phyloP scores from a whole-genome alignment of 208 protist genomes.

The Polymyxa betae region DNA sequence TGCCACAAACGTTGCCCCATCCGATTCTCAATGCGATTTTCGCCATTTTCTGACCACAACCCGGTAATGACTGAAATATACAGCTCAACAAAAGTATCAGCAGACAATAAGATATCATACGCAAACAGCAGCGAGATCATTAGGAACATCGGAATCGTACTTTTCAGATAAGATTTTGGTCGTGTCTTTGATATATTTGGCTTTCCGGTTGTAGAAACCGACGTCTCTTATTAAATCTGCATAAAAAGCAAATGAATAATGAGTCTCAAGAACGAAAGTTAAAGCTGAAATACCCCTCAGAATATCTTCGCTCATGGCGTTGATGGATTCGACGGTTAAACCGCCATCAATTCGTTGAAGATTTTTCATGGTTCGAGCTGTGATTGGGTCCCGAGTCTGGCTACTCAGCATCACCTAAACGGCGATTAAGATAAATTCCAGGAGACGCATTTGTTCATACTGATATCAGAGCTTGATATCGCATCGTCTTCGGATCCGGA shows the following conservation, averaged over 20 bases:
- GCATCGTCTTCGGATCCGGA: constrained; percentile 14
- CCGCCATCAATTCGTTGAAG: neutral
- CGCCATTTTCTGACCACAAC: constrained; percentile 43
- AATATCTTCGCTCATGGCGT: neutral
- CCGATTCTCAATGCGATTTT: constrained; percentile 44
- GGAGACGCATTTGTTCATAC: neutral
- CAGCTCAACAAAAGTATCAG: neutral
- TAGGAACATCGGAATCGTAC: constrained; percentile 39
- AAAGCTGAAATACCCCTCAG: neutral
- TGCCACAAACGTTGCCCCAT: constrained; percentile 42
- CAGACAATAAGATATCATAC: neutral
- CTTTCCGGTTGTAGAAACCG: constrained; percentile 43
- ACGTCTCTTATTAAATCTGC: constrained; percentile 17
- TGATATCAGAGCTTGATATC: constrained; percentile 11
- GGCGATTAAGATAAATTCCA: neutral
- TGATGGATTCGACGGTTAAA: constrained; percentile 49
- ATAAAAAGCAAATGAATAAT: neutral
- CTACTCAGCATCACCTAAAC: constrained; percentile 50
- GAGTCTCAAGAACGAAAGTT: neutral
- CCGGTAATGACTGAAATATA: neutral
- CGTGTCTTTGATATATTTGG: constrained; percentile 28
- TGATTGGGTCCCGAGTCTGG: constrained; percentile 37
- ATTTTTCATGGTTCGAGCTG: neutral
- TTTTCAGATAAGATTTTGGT: constrained; percentile 3
- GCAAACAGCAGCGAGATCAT: constrained; percentile 12